Conservation (phyloP, 2,329 filamentous ascomycete species). For the Colletotrichum sidae region DNA sequence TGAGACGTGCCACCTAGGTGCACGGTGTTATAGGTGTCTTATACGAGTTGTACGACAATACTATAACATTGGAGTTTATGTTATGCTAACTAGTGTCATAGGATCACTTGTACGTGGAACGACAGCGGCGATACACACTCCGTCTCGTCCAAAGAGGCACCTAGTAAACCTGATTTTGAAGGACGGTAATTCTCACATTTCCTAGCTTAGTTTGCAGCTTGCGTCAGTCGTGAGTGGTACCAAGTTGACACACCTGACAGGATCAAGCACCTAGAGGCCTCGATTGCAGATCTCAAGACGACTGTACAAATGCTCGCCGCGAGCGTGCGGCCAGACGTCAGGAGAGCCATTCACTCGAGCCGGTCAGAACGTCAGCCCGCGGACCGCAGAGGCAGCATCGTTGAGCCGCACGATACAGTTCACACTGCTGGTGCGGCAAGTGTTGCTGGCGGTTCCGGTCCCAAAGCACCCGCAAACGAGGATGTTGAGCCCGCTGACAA, state of each 20-base stretch:
- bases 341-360: neutral
- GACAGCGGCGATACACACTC: slow-evolving; percentile 35
- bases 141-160: slow-evolving; percentile 19
- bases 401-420: neutral
- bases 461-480: slow-evolving; percentile 9
- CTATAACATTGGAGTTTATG: neutral
- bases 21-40: too few species aligned
- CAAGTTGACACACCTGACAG: slow-evolving; percentile 10
- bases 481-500: slow-evolving; percentile 33
- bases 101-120: slow-evolving; percentile 35
- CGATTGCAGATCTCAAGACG: slow-evolving; percentile 26
- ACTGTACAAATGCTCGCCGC: slow-evolving; percentile 28
- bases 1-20: too few species aligned
- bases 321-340: slow-evolving; percentile 17
- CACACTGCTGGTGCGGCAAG: neutral
- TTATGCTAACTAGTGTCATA: slow-evolving; percentile 1
- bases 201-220: neutral
- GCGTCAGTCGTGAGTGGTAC: neutral
- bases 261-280: slow-evolving; percentile 29
- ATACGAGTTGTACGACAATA: neutral
- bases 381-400: slow-evolving; percentile 3
- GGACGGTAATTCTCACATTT: slow-evolving; percentile 16
- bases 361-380: slow-evolving; percentile 7
- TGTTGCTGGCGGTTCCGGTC: neutral
- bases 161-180: slow-evolving; percentile 23